Evolutionary conservation across 1,139 yeast species (phyloP).

Genomic region (Nakaseomyces sp.): DNA sequence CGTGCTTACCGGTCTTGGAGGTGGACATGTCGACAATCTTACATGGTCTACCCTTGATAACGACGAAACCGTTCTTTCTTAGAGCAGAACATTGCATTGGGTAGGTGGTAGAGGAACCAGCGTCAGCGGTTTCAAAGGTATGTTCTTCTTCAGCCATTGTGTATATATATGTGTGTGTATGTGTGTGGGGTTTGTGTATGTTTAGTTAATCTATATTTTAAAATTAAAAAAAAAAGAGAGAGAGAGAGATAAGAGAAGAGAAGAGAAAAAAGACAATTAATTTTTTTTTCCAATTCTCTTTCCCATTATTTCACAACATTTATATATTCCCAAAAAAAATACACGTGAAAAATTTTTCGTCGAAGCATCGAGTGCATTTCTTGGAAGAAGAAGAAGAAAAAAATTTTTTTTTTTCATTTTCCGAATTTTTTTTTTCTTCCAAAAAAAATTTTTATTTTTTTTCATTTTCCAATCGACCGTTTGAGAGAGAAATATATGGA

Average conservation of each 20-base stretch:
- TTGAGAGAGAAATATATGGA: too few relatives aligned
- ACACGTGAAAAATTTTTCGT: slow-evolving; percentile 4
- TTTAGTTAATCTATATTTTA: not conserved
- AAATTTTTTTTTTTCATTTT: slow-evolving; percentile 4
- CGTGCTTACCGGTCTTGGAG: slow-evolving; percentile 99
- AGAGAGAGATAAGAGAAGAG: too few relatives aligned
- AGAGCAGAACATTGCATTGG: slow-evolving; percentile 99
- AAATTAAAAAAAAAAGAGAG: too few relatives aligned
- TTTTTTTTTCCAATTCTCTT: not conserved
- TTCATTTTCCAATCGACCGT: too few relatives aligned
- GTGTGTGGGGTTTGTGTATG: too few relatives aligned
- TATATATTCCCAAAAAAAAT: not conserved
- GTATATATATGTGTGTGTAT: slow-evolving; percentile 7
- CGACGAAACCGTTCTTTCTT: slow-evolving; percentile 99
- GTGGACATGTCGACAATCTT: slow-evolving; percentile 99
- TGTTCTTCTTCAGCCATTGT: slow-evolving; percentile 80
- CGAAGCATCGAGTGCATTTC: not conserved
- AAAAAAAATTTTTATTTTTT: too few relatives aligned
- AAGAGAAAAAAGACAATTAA: not conserved
- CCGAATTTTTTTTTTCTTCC: too few relatives aligned
- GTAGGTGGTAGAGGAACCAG: slow-evolving; percentile 97
- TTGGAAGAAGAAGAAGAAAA: not conserved
- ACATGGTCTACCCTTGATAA: slow-evolving; percentile 98
- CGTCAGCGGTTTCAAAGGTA: slow-evolving; percentile 95
- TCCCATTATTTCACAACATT: not conserved